Percentiles rank a stretch among this genome's conserved stretches.
Evolutionary conservation across 2,329 filamentous ascomycete genomes (phyloP).

Genomic region (Rutstroemia sp.): DNA sequence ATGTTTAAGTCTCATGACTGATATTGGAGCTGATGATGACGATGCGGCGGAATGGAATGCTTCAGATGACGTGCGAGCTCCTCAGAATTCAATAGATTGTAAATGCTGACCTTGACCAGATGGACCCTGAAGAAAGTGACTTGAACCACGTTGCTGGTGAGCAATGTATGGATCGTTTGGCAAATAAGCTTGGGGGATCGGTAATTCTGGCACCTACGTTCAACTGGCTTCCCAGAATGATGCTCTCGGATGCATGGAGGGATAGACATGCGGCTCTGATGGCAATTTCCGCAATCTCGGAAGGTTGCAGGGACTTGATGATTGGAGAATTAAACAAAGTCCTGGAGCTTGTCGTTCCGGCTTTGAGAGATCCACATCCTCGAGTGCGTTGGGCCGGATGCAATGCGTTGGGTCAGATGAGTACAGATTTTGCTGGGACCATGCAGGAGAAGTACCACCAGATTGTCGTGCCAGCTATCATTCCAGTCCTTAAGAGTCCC

Average conservation of each 20-base stretch:
- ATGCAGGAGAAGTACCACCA: conserved; percentile 97
- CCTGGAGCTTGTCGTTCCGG: conserved; percentile 86
- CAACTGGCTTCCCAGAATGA: conserved; percentile 95
- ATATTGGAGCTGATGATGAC: conserved; percentile 89
- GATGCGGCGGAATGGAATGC: conserved; percentile 90
- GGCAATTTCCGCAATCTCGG: conserved; percentile 97
- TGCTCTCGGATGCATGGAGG: conserved; percentile 88
- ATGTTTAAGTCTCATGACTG: conserved; percentile 95
- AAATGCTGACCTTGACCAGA: conserved; percentile 39
- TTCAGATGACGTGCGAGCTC: conserved; percentile 67
- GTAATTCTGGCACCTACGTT: conserved; percentile 91
- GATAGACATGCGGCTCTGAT: conserved; percentile 95
- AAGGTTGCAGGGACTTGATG: conserved; percentile 95
- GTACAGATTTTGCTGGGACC: conserved; percentile 93
- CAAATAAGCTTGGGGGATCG: conserved; percentile 93
- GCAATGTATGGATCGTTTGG: conserved; percentile 95
- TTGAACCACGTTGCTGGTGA: conserved; percentile 96
- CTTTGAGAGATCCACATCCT: conserved; percentile 81
- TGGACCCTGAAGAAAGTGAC: conserved; percentile 93
- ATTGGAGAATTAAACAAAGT: conserved; percentile 90
- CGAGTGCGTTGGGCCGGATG: conserved; percentile 96
- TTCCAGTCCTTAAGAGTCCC: conserved; percentile 81
- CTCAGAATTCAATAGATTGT: not conserved
- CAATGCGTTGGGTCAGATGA: conserved; percentile 99
- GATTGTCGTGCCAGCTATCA: conserved; percentile 79